Evolutionary conservation across 164 flowering plant species (phyloP).

Genomic region (Akebia trifoliata): DNA sequence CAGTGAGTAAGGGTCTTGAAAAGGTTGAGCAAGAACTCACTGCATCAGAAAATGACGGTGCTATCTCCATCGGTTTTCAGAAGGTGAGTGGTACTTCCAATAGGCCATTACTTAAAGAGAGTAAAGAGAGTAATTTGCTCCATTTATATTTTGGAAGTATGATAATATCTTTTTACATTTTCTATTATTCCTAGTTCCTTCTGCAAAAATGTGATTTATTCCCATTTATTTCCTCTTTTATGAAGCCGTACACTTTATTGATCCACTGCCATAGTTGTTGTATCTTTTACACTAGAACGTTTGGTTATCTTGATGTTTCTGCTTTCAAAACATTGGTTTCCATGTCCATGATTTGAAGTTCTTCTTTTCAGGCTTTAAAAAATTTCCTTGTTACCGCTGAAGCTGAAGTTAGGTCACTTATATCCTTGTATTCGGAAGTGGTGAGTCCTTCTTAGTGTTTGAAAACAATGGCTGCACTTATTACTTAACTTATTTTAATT

Average conservation of each 20-base stretch:
- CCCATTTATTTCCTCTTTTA: too few relatives aligned
- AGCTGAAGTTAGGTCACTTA: constrained; percentile 92
- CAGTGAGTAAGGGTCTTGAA: constrained; percentile 97
- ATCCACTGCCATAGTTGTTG: too few relatives aligned
- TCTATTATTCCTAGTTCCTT: background rate
- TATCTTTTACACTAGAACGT: background rate
- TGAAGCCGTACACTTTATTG: too few relatives aligned
- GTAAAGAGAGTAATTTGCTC: background rate
- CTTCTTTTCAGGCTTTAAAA: constrained; percentile 60
- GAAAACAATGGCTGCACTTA: background rate
- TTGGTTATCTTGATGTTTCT: background rate
- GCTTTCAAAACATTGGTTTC: background rate
- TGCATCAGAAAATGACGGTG: constrained; percentile 88
- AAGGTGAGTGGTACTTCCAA: constrained; percentile 47
- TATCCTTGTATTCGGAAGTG: constrained; percentile 92
- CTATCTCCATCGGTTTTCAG: constrained; percentile 70
- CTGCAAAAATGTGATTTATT: too few relatives aligned
- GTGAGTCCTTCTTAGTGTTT: constrained; percentile 39
- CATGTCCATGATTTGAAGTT: constrained; percentile 1
- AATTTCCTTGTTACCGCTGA: constrained; percentile 91
- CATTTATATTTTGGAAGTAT: background rate
- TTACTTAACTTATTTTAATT: constrained; percentile 4
- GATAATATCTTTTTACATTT: background rate
- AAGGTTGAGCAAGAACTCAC: constrained; percentile 94
- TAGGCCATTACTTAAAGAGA: background rate